phyloP scores from a whole-genome alignment of 2,329 filamentous ascomycete genomes.

The Aaosphaeria pasadenensis region DNA sequence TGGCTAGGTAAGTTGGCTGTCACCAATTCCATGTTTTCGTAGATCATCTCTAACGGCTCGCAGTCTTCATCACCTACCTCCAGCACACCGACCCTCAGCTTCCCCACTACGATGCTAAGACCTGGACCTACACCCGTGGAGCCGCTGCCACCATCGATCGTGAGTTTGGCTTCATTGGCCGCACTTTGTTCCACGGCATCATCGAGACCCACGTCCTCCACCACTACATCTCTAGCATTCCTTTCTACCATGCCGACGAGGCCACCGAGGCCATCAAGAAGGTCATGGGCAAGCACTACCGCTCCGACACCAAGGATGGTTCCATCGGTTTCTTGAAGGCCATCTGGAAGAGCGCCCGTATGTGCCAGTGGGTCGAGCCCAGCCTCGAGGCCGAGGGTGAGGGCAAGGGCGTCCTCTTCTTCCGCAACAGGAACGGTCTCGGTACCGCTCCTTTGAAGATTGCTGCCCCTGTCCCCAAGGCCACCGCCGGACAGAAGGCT shows the following conservation, averaged over 20 bases:
- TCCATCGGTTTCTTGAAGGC: constrained; percentile 76
- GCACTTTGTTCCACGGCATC: constrained; percentile 88
- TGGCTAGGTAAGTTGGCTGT: constrained; percentile 76
- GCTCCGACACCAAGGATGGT: constrained; percentile 74
- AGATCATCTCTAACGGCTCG: constrained; percentile 20
- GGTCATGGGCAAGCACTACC: constrained; percentile 95
- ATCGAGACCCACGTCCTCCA: constrained; percentile 97
- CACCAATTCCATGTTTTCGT: not conserved
- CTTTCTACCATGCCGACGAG: constrained; percentile 95
- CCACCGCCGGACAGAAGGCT: constrained; percentile 26
- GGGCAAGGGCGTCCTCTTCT: constrained; percentile 85
- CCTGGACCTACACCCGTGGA: constrained; percentile 92
- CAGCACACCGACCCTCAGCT: constrained; percentile 95
- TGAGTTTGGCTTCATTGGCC: constrained; percentile 94
- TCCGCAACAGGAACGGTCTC: constrained; percentile 87
- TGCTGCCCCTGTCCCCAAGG: constrained; percentile 21
- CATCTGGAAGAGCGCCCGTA: constrained; percentile 75
- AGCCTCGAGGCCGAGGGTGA: constrained; percentile 76
- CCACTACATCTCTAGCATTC: constrained; percentile 94
- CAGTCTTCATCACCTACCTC: constrained; percentile 94
- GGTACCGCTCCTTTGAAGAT: constrained; percentile 59
- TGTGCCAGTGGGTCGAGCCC: constrained; percentile 98
- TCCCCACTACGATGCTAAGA: constrained; percentile 81
- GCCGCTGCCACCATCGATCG: constrained; percentile 95
- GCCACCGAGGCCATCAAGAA: constrained; percentile 90